phyloP scores from a whole-genome alignment of 768 basidiomycete species.

The Tylopilus balloui region DNA sequence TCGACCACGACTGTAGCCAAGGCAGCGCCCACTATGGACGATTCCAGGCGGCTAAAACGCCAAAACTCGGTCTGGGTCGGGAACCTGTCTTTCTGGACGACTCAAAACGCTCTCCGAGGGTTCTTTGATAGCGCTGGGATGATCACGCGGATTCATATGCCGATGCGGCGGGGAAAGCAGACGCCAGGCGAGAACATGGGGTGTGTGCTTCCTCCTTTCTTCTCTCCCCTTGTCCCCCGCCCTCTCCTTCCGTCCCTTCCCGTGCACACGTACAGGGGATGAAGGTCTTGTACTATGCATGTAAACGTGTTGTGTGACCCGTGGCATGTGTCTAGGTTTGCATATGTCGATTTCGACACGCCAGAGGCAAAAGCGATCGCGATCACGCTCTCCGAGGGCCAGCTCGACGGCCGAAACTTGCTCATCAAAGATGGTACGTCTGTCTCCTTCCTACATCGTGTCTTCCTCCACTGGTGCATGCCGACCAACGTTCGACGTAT shows the following conservation, averaged over 20 bases:
- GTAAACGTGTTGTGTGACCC: slow-evolving; percentile 9
- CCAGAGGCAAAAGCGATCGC: slow-evolving; percentile 70
- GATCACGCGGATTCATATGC: slow-evolving; percentile 82
- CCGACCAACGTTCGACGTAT: background rate
- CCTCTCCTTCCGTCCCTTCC: slow-evolving; percentile 4
- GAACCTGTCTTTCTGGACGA: slow-evolving; percentile 89
- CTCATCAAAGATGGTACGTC: slow-evolving; percentile 87
- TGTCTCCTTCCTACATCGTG: background rate
- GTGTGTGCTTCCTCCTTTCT: slow-evolving; percentile 39
- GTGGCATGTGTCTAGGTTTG: slow-evolving; percentile 56
- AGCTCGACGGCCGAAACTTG: slow-evolving; percentile 78
- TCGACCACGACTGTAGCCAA: background rate
- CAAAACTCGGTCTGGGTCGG: slow-evolving; percentile 95
- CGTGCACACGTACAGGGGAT: background rate
- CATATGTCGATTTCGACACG: slow-evolving; percentile 91
- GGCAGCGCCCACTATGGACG: background rate
- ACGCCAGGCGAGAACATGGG: slow-evolving; percentile 69
- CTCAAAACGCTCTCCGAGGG: slow-evolving; percentile 56
- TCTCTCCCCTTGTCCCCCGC: background rate
- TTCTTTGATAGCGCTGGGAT: slow-evolving; percentile 74
- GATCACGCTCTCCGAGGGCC: slow-evolving; percentile 75
- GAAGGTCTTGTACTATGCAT: too few species aligned
- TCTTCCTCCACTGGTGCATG: background rate
- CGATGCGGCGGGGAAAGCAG: slow-evolving; percentile 59
- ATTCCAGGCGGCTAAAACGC: slow-evolving; percentile 41